A percentile compares a stretch with the other conserved stretches of the same genome.
phyloP scores from a whole-genome alignment of 2,329 filamentous ascomycete genomes.

The Drechmeria coniospora region DNA sequence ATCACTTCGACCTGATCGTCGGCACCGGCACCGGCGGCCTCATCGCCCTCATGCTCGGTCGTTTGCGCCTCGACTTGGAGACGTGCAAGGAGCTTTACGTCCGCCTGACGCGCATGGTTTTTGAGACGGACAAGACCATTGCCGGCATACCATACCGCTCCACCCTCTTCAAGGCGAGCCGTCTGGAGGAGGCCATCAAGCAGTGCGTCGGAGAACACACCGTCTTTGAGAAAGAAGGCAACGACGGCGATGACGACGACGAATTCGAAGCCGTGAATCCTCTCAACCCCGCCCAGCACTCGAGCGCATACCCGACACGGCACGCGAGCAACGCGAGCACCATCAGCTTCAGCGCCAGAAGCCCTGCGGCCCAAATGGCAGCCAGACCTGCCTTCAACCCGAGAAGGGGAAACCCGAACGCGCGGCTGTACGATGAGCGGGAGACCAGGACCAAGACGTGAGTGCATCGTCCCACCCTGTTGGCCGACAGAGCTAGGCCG shows the following conservation, averaged over 20 bases:
- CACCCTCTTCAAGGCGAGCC: constrained; percentile 92
- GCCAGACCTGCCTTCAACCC: constrained; percentile 34
- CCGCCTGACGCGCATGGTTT: constrained; percentile 83
- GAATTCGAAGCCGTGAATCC: constrained; percentile 22
- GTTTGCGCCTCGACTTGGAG: constrained; percentile 80
- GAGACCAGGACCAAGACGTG: constrained; percentile 84
- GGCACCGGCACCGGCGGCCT: constrained; percentile 91
- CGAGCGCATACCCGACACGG: constrained; percentile 35
- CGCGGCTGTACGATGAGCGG: constrained; percentile 71
- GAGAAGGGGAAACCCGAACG: constrained; percentile 68
- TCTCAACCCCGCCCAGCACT: constrained; percentile 23
- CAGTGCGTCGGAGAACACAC: constrained; percentile 81
- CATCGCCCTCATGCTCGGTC: constrained; percentile 92
- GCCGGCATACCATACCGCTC: constrained; percentile 88
- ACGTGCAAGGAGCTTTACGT: constrained; percentile 97
- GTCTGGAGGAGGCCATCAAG: constrained; percentile 83
- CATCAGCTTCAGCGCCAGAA: constrained; percentile 62
- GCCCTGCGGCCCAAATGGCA: constrained; percentile 37
- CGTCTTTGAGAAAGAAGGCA: constrained; percentile 64
- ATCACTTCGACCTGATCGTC: constrained; percentile 94
- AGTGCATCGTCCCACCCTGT: constrained; percentile 19
- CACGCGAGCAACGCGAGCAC: constrained; percentile 69
- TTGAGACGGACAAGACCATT: constrained; percentile 96
- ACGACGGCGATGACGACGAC: constrained; percentile 41
- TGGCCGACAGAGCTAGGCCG: too few relatives aligned